Evolutionary conservation across 306 rosid genomes (phyloP), one percentile per base, ranked within the genome.

Genomic region (Purshia tridentata): DNA sequence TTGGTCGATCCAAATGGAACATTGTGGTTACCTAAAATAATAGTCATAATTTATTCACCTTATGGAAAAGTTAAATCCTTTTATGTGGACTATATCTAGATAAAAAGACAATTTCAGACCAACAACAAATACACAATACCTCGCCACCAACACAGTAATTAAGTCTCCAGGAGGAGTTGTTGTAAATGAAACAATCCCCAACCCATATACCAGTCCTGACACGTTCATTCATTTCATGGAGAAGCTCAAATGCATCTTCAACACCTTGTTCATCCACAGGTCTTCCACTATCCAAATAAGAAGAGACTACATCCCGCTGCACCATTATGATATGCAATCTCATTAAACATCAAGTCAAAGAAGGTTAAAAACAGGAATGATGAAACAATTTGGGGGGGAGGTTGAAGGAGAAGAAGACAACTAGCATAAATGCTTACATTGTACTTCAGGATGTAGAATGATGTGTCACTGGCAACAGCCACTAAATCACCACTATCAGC

Each of bases 1-100:
- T 95, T n/a, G 99, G 99, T 54, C 99, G 97, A 84, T 95, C 99
- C 85, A 95, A 87, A 82, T 95, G 99, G 80, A 90, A 95, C 99
- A 95, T 95, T 55, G 99, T 95, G 60, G 99, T 95, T 54, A 95
- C 98, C 98, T 93, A 78, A 71, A 83, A 80, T 75, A 78, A 81
- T 41, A 71, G 56, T 47, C 46, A 81, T 76, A 52, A 16, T 37
- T 49, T 80, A 86, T 37, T 37, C 8, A 79, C 19, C 8, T 67
- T 42, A 67, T 61, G 47, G 50, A 72, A 15, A 47, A 39, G 46
- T 47, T 67, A 35, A 60, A 71, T 53, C 58, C 67, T 78, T 66
- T 57, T 72, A 66, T 29, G 67, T 72, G 18, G 69, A 44, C 7
- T 37, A 77, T 37, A 77, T 65, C 48, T 42, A 70, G 60, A 73